A percentile compares a stretch with the other conserved stretches of the same genome.
Conservation (phyloP, 2,329 filamentous ascomycete genomes). For the Diaporthe velutina region DNA sequence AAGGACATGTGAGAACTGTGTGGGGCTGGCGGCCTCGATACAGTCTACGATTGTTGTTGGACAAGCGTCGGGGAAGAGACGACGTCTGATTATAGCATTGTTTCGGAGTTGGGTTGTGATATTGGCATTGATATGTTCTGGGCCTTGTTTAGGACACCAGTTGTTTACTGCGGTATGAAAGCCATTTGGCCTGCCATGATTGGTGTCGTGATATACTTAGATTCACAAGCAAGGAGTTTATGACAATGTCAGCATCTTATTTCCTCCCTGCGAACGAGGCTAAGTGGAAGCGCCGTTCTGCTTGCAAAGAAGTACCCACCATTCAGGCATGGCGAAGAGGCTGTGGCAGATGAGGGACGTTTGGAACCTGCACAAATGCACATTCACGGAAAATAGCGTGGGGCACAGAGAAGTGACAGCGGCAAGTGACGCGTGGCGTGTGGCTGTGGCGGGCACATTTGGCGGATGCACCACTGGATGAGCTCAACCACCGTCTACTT, state of each 20-base stretch:
- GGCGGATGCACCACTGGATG: neutral
- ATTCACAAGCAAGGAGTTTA: constrained; percentile 6
- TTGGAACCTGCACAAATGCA: neutral
- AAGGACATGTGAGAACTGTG: constrained; percentile 55
- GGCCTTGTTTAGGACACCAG: neutral
- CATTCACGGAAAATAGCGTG: neutral
- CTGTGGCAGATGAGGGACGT: neutral
- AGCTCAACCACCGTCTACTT: neutral
- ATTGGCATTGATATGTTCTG: constrained; percentile 14
- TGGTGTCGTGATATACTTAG: constrained; percentile 18
- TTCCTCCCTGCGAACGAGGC: constrained; percentile 15
- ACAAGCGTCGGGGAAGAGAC: neutral
- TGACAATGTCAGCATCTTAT: constrained; percentile 14
- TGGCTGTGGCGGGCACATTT: neutral
- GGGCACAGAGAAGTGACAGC: neutral
- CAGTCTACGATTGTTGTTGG: neutral
- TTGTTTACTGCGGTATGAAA: neutral
- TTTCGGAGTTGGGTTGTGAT: constrained; percentile 25
- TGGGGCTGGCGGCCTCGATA: neutral
- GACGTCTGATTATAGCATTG: constrained; percentile 22
- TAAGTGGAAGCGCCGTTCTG: neutral
- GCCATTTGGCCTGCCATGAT: neutral
- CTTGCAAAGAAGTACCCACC: neutral
- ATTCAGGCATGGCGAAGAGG: neutral
- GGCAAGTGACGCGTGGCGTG: neutral